Evolutionary conservation across 2,329 filamentous ascomycete species (phyloP).

Genomic region (Alternaria rosae): DNA sequence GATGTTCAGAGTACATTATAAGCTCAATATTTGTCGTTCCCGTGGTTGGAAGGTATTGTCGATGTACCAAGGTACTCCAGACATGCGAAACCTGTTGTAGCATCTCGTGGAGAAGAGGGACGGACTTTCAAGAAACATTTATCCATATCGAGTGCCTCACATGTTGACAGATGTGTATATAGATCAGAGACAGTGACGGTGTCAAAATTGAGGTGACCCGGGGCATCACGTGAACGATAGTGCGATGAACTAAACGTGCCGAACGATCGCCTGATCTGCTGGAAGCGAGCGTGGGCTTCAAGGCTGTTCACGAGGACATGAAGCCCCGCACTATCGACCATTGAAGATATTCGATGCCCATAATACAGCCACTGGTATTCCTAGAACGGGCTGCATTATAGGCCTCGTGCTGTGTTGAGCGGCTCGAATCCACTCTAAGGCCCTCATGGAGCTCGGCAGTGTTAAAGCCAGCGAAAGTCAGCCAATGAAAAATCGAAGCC

Average conservation of each 20-base stretch:
- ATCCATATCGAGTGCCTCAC: too few relatives aligned
- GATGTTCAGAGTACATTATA: too few relatives aligned
- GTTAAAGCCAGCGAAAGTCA: conserved; percentile 13
- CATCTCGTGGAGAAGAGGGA: too few relatives aligned
- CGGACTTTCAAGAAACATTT: too few relatives aligned
- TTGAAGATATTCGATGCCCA: not conserved
- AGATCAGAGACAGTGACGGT: too few relatives aligned
- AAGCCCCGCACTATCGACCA: not conserved
- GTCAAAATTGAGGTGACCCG: too few relatives aligned
- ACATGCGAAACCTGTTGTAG: too few relatives aligned
- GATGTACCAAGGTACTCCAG: too few relatives aligned
- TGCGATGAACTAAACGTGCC: not conserved
- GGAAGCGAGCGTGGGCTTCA: not conserved
- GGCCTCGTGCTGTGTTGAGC: conserved; percentile 24
- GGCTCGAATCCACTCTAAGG: conserved; percentile 9
- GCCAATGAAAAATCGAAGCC: conserved; percentile 29
- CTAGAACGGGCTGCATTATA: conserved; percentile 7
- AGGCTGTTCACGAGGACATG: not conserved
- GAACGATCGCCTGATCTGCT: not conserved
- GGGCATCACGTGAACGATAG: too few relatives aligned
- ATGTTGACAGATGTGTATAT: too few relatives aligned
- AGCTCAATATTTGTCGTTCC: too few relatives aligned
- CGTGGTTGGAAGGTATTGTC: too few relatives aligned
- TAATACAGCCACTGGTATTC: not conserved
- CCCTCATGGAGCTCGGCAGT: conserved; percentile 12